Conservation (phyloP, 768 basidiomycete species). For the Pleurotus djamor region DNA sequence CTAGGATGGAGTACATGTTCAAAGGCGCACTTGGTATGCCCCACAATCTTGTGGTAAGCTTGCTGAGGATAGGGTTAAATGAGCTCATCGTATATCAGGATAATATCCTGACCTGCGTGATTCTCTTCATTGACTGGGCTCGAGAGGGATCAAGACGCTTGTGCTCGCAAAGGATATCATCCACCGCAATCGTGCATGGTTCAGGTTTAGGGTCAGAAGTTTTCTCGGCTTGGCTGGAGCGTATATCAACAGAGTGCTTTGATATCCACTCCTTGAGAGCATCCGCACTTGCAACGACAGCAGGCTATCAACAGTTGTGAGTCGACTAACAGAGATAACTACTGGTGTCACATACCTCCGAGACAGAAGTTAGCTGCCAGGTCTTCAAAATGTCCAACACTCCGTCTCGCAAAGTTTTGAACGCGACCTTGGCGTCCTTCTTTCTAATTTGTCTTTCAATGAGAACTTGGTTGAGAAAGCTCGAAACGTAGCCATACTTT, state of each 20-base stretch:
- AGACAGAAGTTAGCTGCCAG: conserved; percentile 52
- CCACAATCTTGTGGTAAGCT: conserved; percentile 39
- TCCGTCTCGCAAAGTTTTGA: conserved; percentile 46
- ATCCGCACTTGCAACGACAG: conserved; percentile 56
- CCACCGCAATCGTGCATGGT: conserved; percentile 25
- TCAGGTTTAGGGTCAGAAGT: background rate
- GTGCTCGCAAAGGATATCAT: conserved; percentile 63
- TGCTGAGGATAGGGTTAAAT: conserved; percentile 25
- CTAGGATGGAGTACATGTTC: conserved; percentile 41
- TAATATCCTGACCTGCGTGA: conserved; percentile 42
- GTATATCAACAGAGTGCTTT: background rate
- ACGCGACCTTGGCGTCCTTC: conserved; percentile 35
- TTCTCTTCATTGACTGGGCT: conserved; percentile 63
- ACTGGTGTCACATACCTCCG: conserved; percentile 38
- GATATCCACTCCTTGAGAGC: conserved; percentile 63
- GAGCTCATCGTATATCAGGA: background rate
- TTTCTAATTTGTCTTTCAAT: conserved; percentile 29
- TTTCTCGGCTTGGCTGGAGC: background rate
- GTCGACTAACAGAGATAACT: background rate
- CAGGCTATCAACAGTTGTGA: conserved; percentile 31
- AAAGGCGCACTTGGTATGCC: conserved; percentile 45
- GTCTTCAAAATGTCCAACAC: conserved; percentile 59
- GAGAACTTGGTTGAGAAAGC: too few species aligned
- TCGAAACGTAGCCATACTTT: conserved; percentile 34
- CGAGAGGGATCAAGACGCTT: conserved; percentile 58